A percentile compares a stretch with the other conserved stretches of the same genome.
Conservation (phyloP, 306 rosid genomes). For the Acacia confusa region DNA sequence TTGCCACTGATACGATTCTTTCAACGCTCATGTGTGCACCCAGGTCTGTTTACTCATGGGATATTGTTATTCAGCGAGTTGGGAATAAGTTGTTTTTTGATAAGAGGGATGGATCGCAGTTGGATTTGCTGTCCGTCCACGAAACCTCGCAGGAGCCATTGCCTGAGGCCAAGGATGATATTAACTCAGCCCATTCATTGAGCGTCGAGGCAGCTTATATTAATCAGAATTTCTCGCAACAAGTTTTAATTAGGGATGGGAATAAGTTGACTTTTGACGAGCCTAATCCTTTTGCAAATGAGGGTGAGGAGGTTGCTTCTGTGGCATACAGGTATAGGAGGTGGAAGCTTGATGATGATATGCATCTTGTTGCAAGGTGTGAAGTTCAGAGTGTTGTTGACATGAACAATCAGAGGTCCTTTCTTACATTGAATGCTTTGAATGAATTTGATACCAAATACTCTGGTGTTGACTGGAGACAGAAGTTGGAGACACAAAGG, state of each 20-base stretch:
- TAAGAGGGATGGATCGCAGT: constrained; percentile 88
- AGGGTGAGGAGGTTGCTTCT: constrained; percentile 92
- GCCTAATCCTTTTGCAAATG: constrained; percentile 89
- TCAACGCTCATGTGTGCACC: constrained; percentile 90
- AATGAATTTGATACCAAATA: constrained; percentile 91
- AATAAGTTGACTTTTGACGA: constrained; percentile 79
- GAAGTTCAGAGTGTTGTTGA: constrained; percentile 96
- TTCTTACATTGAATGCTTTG: constrained; percentile 83
- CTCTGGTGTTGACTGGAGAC: constrained; percentile 93
- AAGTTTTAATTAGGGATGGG: constrained; percentile 75
- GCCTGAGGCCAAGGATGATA: constrained; percentile 94
- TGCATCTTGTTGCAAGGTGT: constrained; percentile 85
- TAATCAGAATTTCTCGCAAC: constrained; percentile 93
- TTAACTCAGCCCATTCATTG: constrained; percentile 75
- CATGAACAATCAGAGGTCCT: constrained; percentile 78
- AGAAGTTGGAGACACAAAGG: constrained; percentile 94
- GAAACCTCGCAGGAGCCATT: constrained; percentile 94
- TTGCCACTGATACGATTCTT: constrained; percentile 79
- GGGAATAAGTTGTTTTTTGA: constrained; percentile 92
- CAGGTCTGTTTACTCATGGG: constrained; percentile 93
- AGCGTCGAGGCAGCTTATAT: constrained; percentile 87
- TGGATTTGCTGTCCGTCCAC: constrained; percentile 85
- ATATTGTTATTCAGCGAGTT: constrained; percentile 82
- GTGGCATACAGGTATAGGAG: constrained; percentile 83
- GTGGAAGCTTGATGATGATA: constrained; percentile 87